These are phyloP conservation scores for Akanthomyces lecanii DNA, from an alignment of 2,329 filamentous ascomycete species.

Conservation along the genomic window DNA sequence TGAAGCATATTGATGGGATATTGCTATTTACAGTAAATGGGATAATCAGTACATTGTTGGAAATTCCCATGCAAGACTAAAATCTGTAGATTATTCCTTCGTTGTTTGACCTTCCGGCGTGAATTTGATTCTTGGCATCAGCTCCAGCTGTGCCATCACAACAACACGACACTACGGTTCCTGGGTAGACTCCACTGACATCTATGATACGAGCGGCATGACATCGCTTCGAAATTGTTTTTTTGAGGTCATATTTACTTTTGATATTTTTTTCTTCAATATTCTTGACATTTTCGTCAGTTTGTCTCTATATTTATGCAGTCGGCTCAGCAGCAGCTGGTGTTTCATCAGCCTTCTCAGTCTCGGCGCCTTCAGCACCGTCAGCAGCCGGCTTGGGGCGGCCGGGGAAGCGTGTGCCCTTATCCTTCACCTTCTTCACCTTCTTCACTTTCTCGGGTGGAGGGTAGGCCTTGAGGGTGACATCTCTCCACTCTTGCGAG, in stretches of 20 bases:
- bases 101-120: too few species aligned
- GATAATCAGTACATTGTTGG: too few species aligned
- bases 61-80: too few species aligned
- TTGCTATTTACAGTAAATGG: too few species aligned
- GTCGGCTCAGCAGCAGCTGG: neutral
- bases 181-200: neutral
- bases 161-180: neutral
- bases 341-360: neutral
- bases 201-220: neutral
- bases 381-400: conserved; percentile 14
- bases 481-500: conserved; percentile 70
- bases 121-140: neutral
- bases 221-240: neutral
- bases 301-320: conserved; percentile 4
- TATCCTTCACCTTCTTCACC: conserved; percentile 73
- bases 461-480: conserved; percentile 75
- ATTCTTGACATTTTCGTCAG: neutral
- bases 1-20: neutral
- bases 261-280: neutral
- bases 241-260: neutral
- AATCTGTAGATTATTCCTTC: too few species aligned
- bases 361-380: neutral
- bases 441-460: conserved; percentile 64
- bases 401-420: conserved; percentile 62
- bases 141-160: neutral